These are phyloP conservation scores for Lithospermum erythrorhizon DNA, from an alignment of 257 asterid species.

Conservation along the genomic window DNA sequence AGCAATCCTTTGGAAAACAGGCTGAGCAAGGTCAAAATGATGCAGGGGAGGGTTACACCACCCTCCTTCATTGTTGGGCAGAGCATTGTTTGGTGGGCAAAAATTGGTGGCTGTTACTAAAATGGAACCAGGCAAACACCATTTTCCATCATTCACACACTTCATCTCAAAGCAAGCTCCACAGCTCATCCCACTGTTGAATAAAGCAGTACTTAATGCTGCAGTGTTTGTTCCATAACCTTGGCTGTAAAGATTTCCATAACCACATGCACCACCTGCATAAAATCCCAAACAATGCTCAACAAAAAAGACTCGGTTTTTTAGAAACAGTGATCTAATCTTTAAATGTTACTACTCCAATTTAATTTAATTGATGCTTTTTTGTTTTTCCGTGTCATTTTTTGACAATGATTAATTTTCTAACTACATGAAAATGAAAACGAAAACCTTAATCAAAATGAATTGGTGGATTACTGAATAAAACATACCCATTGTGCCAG, in stretches of 20 bases:
- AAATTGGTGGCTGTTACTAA: constrained; percentile 79
- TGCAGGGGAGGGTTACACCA: constrained; percentile 93
- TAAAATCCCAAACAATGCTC: too few relatives aligned
- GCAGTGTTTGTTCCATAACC: constrained; percentile 95
- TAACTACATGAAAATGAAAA: too few relatives aligned
- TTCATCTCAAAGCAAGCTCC: constrained; percentile 61
- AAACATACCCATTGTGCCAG: too few relatives aligned
- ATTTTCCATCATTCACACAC: constrained; percentile 30
- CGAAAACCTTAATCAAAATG: too few relatives aligned
- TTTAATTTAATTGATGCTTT: too few relatives aligned
- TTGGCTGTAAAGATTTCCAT: constrained; percentile 77
- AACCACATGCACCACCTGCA: constrained; percentile 88
- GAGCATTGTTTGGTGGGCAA: constrained; percentile 82
- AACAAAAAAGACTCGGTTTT: too few relatives aligned
- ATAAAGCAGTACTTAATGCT: constrained; percentile 76
- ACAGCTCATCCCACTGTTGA: constrained; percentile 85
- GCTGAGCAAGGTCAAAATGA: constrained; percentile 84
- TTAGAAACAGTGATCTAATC: too few relatives aligned
- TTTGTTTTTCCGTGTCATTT: too few relatives aligned
- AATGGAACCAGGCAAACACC: constrained; percentile 55
- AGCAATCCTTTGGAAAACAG: constrained; percentile 71
- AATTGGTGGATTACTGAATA: too few relatives aligned
- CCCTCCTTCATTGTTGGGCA: constrained; percentile 69
- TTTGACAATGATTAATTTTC: too few relatives aligned
- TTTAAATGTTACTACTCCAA: too few relatives aligned